Conservation (phyloP, 1,284 basidiomycete genomes). For the Rhodotorula sp. region DNA sequence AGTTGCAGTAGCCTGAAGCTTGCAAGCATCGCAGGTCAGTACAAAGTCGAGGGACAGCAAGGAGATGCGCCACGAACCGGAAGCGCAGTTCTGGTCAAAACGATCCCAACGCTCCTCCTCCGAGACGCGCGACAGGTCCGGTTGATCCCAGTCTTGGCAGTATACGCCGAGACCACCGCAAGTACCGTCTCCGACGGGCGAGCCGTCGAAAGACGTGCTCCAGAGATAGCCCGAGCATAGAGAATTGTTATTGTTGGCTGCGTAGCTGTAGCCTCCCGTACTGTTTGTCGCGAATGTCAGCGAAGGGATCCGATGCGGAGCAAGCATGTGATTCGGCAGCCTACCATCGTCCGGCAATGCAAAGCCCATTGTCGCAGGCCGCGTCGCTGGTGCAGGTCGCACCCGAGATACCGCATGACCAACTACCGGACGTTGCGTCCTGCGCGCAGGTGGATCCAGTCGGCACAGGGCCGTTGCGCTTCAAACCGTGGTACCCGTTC, state of each 20-base stretch:
- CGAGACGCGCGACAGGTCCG: background rate
- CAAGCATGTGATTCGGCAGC: too few relatives aligned
- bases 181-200: background rate
- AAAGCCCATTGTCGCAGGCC: too few relatives aligned
- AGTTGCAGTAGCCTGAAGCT: background rate
- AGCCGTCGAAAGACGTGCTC: background rate
- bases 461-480: too few relatives aligned
- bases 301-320: too few relatives aligned
- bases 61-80: background rate
- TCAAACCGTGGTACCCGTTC: too few relatives aligned
- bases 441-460: too few relatives aligned
- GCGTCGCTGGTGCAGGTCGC: too few relatives aligned
- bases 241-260: slow-evolving; percentile 1
- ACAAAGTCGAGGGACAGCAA: background rate
- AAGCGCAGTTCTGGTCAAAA: slow-evolving; percentile 17
- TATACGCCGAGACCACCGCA: slow-evolving; percentile 17
- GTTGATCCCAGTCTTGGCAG: slow-evolving; percentile 20
- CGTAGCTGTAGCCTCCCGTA: too few relatives aligned
- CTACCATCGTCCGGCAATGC: background rate
- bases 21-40: too few relatives aligned
- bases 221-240: slow-evolving; percentile 15
- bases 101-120: slow-evolving; percentile 4
- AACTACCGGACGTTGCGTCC: background rate
- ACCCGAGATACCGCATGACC: too few relatives aligned
- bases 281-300: too few relatives aligned